Evolutionary conservation across 306 rosid genomes (phyloP), one percentile per base, ranked within the genome.

Genomic region (Astragalus membranaceus): DNA sequence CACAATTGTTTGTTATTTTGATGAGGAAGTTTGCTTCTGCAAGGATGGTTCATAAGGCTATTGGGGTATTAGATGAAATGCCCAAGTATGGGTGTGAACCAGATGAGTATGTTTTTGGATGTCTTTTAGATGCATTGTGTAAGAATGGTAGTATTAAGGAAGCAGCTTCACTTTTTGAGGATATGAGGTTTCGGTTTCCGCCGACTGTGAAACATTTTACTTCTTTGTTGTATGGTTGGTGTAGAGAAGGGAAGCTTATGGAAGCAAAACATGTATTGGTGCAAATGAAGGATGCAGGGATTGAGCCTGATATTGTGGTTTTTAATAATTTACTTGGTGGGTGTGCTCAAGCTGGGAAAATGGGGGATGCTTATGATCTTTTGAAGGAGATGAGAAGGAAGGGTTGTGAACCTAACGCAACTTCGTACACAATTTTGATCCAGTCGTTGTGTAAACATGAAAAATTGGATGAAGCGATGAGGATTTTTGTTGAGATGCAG

Each of bases 221-320:
- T 37, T 89, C 94, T 0, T 76, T 92, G 90, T 78, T 92, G 83
- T 85, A 92, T 35, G 97, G 96, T 78, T 92, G 97, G 96, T 92
- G 97, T 67, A 81, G 75, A 59, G 92, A 85, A 82, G 96, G 97
- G 68, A 85, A 83, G 82, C 85, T 86, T 33, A 76, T 87, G 84
- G 97, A 89, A 78, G 96, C 96, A 5, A 87, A 87, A 41, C 65
- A 79, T 41, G 88, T 92, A 60, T 59, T 89, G 78, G 87, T 87
- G 20, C 91, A 89, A 75, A 92, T 89, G 86, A 92, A 73, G 78
- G 92, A 85, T 57, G 86, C 79, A 0, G 96, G 90, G 48, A 82
- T 92, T 63, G 85, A 87, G 60, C 86, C 87, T 0, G 96, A 92
- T 68, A 73, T 89, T 64, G 97, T 89, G 79, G 97, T 89, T 74